Base-by-base conservation (phyloP, 163 green algal genomes). In the Scenedesmus sp. region DNA sequence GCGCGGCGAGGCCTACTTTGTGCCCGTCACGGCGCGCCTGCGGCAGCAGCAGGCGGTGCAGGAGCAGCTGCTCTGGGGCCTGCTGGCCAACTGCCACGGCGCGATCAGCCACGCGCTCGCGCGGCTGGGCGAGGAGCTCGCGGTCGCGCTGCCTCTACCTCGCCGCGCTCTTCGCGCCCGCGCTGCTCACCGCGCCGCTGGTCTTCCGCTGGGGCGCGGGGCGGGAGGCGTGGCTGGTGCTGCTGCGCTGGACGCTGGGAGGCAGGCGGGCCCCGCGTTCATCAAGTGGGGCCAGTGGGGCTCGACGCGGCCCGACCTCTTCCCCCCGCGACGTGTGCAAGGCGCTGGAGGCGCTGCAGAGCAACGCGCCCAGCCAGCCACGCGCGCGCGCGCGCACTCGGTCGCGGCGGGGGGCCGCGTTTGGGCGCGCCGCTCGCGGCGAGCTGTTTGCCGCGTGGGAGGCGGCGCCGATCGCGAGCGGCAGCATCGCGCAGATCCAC, bases 221-320 rank as follows among this genome's bases (percentile, higher is more conserved):
- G 13, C 82, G 92, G 15, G 26, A 82, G 34, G 22, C 48, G 10
- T 97, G 92, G 92, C 73, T 95, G 67, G 22, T 78, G n/a, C 88
- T 97, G 51, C 50, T 96, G 80, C 63, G 81, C 13, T 95, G 89
- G 87, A 96, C 91, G 15, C 84, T 97, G 42, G 90, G 74, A 62
- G 95, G 78, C 70, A 77, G 18, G 89, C 91, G 13, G 86, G 86
- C 47, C 89, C 93, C 1, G 92, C 93, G 1, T 97, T 98, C 81
- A 98, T 98, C 71, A 99, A 99, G 88, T 98, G 96, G 95, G 96
- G 92, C 4, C 96, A 99, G 87, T 99, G 95, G 95, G 92, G 91
- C 14, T 87, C 87, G 57, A 96, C 94, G 4, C 86, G 96, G 50
- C 92, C 93, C 0, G 96, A 99, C 89, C 83, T 99, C 60, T 97